Conservation (phyloP, 805 yeast species). For the Candida tallmaniae region DNA sequence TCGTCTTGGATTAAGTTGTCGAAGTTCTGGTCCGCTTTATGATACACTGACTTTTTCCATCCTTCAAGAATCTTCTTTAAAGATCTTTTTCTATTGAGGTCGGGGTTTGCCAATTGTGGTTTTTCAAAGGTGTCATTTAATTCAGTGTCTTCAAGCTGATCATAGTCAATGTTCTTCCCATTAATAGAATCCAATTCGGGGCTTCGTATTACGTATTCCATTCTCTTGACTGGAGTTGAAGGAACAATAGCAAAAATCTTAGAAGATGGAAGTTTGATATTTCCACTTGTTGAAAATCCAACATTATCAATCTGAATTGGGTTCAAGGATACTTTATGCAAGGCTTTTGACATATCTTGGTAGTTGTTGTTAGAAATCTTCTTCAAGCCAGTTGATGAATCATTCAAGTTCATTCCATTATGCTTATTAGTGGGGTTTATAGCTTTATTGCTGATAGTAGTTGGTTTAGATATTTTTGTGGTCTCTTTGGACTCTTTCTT, state of each 20-base stretch:
- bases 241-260: conserved; percentile 47
- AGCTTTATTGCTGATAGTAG: not conserved
- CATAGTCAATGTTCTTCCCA: not conserved
- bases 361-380: conserved; percentile 12
- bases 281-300: conserved; percentile 50
- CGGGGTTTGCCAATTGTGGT: conserved; percentile 1
- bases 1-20: conserved; percentile 6
- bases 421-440: conserved; percentile 17
- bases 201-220: conserved; percentile 34
- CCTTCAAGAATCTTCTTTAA: conserved; percentile 36
- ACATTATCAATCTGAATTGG: conserved; percentile 11
- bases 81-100: conserved; percentile 24
- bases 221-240: conserved; percentile 63
- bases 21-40: conserved; percentile 11
- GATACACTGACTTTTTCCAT: conserved; percentile 34
- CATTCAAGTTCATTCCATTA: conserved; percentile 35
- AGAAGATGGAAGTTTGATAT: conserved; percentile 48
- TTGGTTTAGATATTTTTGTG: not conserved
- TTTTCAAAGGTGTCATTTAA: conserved; percentile 2
- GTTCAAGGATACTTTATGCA: conserved; percentile 8
- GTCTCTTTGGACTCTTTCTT: not conserved
- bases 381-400: conserved; percentile 36
- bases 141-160: not conserved
- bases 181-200: conserved; percentile 3
- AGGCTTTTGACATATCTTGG: not conserved